These are phyloP conservation scores for Suillus discolor DNA, from an alignment of 768 basidiomycete genomes.

Conservation along the genomic window DNA sequence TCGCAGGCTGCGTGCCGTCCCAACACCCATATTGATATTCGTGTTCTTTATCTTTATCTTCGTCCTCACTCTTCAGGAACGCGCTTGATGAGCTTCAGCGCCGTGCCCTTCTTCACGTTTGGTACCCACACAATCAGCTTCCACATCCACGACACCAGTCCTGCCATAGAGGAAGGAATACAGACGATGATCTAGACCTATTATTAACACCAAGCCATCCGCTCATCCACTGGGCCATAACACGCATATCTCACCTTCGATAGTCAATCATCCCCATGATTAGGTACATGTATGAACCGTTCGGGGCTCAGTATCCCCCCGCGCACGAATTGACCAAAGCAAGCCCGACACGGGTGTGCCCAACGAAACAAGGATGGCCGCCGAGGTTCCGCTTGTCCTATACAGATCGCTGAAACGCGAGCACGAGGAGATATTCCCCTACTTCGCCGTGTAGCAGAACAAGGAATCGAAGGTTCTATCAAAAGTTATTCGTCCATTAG, in stretches of 20 bases:
- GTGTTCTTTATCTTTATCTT: slow-evolving; percentile 49
- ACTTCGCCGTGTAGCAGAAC: slow-evolving; percentile 91
- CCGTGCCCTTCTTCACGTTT: slow-evolving; percentile 69
- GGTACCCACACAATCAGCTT: slow-evolving; percentile 45
- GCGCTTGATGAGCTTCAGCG: slow-evolving; percentile 51
- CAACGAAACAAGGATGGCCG: slow-evolving; percentile 44
- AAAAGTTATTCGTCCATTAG: slow-evolving; percentile 54
- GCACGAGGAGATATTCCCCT: slow-evolving; percentile 91
- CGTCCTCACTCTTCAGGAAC: slow-evolving; percentile 48
- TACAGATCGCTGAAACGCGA: slow-evolving; percentile 91
- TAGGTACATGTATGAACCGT: slow-evolving; percentile 83
- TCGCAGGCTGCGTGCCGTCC: slow-evolving; percentile 80
- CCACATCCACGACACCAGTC: slow-evolving; percentile 57
- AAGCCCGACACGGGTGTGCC: slow-evolving; percentile 66
- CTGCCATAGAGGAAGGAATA: slow-evolving; percentile 45
- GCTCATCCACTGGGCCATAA: not conserved
- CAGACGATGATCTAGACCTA: slow-evolving; percentile 64
- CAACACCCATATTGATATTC: slow-evolving; percentile 63
- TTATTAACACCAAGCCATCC: not conserved
- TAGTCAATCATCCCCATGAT: slow-evolving; percentile 80
- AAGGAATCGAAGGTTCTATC: slow-evolving; percentile 88
- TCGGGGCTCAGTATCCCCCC: slow-evolving; percentile 76
- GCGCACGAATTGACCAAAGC: slow-evolving; percentile 55
- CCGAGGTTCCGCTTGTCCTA: slow-evolving; percentile 41
- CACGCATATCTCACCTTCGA: not conserved